A percentile compares a stretch with the other conserved stretches of the same genome.
Evolutionary conservation across 2,329 filamentous ascomycete genomes (phyloP).

Genomic region (Trichoderma sp.): DNA sequence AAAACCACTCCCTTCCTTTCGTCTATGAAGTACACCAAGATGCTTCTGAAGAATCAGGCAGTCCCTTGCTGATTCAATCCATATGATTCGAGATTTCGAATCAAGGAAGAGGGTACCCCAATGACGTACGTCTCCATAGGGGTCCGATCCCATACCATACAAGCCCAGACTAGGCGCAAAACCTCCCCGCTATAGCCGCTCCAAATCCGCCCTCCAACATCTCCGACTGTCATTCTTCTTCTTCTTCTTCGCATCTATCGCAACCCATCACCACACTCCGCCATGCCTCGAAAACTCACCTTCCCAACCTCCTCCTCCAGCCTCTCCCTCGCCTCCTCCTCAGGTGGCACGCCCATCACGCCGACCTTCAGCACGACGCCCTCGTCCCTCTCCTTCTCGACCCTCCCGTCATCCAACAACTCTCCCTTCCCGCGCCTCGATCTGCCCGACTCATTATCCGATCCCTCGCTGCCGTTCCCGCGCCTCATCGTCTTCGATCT

Average conservation of each 20-base stretch:
- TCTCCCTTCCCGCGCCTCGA: conserved; percentile 28
- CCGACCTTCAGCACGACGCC: conserved; percentile 39
- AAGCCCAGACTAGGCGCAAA: too few species aligned
- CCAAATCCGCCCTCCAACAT: neutral
- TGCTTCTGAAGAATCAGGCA: too few species aligned
- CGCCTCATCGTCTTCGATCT: conserved; percentile 90
- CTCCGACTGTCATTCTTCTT: neutral
- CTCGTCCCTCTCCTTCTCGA: neutral
- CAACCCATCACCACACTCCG: neutral
- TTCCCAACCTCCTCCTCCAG: conserved; percentile 29
- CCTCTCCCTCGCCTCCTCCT: conserved; percentile 31
- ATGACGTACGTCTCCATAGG: too few species aligned
- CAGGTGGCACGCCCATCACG: conserved; percentile 35
- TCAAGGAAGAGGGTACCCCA: too few species aligned
- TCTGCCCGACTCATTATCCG: conserved; percentile 49
- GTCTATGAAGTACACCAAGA: too few species aligned
- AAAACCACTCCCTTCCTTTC: neutral
- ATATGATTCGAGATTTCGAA: too few species aligned
- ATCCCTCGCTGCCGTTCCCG: conserved; percentile 68
- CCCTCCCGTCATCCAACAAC: conserved; percentile 1
- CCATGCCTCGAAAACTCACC: conserved; percentile 24
- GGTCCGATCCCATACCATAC: too few species aligned
- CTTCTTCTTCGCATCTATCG: neutral
- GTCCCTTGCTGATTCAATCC: too few species aligned
- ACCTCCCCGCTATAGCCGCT: conserved; percentile 2